Evolutionary conservation across 164 flowering plant species (phyloP), one percentile per base, ranked within the genome.

Genomic region (Macadamia integrifolia): DNA sequence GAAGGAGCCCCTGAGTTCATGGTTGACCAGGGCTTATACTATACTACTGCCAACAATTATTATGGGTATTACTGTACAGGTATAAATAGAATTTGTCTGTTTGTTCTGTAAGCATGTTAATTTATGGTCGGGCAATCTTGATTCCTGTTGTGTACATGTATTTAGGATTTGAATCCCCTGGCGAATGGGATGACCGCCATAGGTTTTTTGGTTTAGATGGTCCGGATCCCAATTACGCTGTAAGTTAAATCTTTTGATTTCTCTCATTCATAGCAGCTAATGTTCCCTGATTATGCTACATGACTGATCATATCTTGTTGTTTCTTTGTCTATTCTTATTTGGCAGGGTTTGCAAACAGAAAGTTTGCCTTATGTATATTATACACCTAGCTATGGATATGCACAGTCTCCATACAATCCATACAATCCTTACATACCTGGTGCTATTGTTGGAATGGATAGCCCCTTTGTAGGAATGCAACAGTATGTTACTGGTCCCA

Each of bases 41-140:
- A 86, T 79, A 90, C 92, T 77, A 50, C 87, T 76, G 78, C 87
- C 79, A 72, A 86, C 78, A 83, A 81, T 69, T 77, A 65, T 65
- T 90, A 87, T 78, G 94, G 94, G 13, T 92, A 92, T 77, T 86
- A 85, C 68, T 85, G 86, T 88, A 85, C 98, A 87, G 96, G 98
- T 92, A 72, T 61, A 8, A 12, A 15, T 44, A 30, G 49, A 5
- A 13, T 52, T 40, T 23, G 6, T 58, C 46, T n/a, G 11, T 43
- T 35, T 49, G 18, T 59, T 50, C 9, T 66, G 14, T 43, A 31
- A 53, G 10, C 13, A 9, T 62, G 53, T 15, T 60, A 29, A 6
- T 42, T 48, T 48, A 23, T 66, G 32, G 14, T 52, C 42, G 62
- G 35, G 53, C 42, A 58, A 1, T 52, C 32, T 9, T 67, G 7